Conservation (phyloP, 2,329 filamentous ascomycete genomes). For the Ophiostoma tasmaniense region DNA sequence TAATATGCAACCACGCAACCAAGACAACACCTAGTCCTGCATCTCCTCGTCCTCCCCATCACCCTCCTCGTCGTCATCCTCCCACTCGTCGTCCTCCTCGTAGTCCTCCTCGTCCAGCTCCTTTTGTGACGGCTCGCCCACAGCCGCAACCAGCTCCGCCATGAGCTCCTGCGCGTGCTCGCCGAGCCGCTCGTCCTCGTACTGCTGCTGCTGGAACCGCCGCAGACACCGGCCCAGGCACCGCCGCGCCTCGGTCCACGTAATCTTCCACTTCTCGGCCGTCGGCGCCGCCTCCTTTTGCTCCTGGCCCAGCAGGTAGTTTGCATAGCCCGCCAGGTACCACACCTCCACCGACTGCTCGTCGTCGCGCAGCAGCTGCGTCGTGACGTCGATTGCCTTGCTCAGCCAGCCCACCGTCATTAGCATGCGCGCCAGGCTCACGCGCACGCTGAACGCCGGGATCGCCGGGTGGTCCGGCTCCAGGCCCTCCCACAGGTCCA, state of each 20-base stretch:
- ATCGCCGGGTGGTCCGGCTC: slow-evolving; percentile 62
- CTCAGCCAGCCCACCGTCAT: slow-evolving; percentile 86
- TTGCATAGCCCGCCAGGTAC: slow-evolving; percentile 94
- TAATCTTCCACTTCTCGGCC: slow-evolving; percentile 39
- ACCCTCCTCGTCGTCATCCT: slow-evolving; percentile 40
- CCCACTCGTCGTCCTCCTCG: slow-evolving; percentile 45
- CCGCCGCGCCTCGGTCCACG: slow-evolving; percentile 65
- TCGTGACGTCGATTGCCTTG: slow-evolving; percentile 76
- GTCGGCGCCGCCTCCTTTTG: slow-evolving; percentile 23
- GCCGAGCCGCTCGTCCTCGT: slow-evolving; percentile 72
- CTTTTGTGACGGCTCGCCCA: slow-evolving; percentile 51
- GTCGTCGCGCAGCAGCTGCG: slow-evolving; percentile 77
- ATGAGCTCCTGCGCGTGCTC: slow-evolving; percentile 68
- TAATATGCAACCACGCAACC: background rate
- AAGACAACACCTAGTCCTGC: background rate
- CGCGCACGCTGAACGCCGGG: slow-evolving; percentile 77
- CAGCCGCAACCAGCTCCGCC: slow-evolving; percentile 51
- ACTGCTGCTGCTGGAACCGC: slow-evolving; percentile 70
- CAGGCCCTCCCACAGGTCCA: slow-evolving; percentile 75
- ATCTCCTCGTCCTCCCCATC: slow-evolving; percentile 28
- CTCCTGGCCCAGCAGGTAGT: slow-evolving; percentile 61
- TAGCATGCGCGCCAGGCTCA: slow-evolving; percentile 73
- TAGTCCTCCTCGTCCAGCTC: slow-evolving; percentile 44
- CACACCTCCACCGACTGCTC: slow-evolving; percentile 92
- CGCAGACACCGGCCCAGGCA: slow-evolving; percentile 77